Evolutionary conservation across 2,329 filamentous ascomycete genomes (phyloP).

Genomic region (Zymoseptoria brevis): DNA sequence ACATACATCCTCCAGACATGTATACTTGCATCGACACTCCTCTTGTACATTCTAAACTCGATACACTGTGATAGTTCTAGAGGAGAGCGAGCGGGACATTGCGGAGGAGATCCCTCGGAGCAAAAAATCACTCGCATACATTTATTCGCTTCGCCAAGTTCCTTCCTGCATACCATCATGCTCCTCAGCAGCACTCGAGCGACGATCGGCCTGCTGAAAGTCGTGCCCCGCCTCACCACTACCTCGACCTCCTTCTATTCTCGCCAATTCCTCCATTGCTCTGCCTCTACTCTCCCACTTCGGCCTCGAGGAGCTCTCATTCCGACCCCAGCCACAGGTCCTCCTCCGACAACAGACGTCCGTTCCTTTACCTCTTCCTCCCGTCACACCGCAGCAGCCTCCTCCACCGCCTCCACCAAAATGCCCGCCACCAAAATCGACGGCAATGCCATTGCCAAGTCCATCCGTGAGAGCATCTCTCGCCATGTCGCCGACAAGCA

Average conservation of each 20-base stretch:
- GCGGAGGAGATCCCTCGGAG: background rate
- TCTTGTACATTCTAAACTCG: background rate
- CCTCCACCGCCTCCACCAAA: conserved; percentile 40
- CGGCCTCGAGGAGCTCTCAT: background rate
- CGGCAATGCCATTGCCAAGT: conserved; percentile 89
- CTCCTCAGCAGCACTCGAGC: background rate
- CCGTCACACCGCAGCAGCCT: conserved; percentile 11
- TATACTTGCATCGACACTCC: background rate
- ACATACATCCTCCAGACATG: background rate
- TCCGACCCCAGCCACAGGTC: background rate
- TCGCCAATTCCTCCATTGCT: conserved; percentile 1
- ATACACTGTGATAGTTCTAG: background rate
- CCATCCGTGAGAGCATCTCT: conserved; percentile 74
- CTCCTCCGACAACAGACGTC: conserved; percentile 8
- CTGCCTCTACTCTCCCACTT: background rate
- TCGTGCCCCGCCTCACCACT: conserved; percentile 1
- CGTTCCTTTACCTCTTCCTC: conserved; percentile 35
- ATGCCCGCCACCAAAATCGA: conserved; percentile 93
- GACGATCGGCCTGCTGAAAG: conserved; percentile 8
- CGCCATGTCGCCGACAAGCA: conserved; percentile 75
- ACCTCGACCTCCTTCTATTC: background rate
- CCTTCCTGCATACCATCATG: background rate
- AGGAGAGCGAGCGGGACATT: background rate
- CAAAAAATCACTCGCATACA: background rate
- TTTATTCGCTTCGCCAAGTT: background rate